Evolutionary conservation across 2,329 filamentous ascomycete genomes (phyloP).

Genomic region (Cadophora gregata): DNA sequence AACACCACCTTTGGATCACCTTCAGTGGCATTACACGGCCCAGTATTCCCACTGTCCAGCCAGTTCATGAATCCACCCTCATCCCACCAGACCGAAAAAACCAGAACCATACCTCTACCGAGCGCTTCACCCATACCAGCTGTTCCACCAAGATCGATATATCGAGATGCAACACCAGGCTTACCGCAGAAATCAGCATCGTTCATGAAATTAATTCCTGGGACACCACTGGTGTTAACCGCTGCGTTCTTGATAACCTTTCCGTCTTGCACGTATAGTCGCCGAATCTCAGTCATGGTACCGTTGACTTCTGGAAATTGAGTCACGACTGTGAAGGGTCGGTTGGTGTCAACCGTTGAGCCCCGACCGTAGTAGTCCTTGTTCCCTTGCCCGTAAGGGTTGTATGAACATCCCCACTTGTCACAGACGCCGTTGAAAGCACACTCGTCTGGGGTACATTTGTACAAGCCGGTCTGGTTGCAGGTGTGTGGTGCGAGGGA

Average conservation of each 20-base stretch:
- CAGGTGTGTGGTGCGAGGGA: conserved; percentile 56
- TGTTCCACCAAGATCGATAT: conserved; percentile 60
- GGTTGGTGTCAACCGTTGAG: conserved; percentile 56
- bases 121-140: conserved; percentile 61
- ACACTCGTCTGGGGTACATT: conserved; percentile 50
- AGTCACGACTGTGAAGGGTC: conserved; percentile 62
- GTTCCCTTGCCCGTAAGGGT: conserved; percentile 63
- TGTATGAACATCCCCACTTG: conserved; percentile 67
- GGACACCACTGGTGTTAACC: conserved; percentile 48
- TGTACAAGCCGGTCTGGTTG: conserved; percentile 55
- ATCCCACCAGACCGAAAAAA: conserved; percentile 63
- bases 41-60: conserved; percentile 57
- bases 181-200: conserved; percentile 61
- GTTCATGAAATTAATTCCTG: conserved; percentile 53
- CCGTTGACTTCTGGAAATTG: conserved; percentile 58
- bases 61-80: conserved; percentile 60
- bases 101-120: conserved; percentile 57
- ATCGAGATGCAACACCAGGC: conserved; percentile 54
- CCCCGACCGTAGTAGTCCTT: conserved; percentile 60
- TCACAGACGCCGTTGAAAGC: conserved; percentile 63
- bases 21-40: conserved; percentile 60
- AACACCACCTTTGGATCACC: conserved; percentile 57
- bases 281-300: conserved; percentile 57
- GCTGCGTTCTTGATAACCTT: conserved; percentile 57
- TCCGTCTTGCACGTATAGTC: conserved; percentile 62